Evolutionary conservation across 352 stramenopile species (phyloP), one percentile per base, ranked within the genome.

Genomic region (Phytophthora syringae): DNA sequence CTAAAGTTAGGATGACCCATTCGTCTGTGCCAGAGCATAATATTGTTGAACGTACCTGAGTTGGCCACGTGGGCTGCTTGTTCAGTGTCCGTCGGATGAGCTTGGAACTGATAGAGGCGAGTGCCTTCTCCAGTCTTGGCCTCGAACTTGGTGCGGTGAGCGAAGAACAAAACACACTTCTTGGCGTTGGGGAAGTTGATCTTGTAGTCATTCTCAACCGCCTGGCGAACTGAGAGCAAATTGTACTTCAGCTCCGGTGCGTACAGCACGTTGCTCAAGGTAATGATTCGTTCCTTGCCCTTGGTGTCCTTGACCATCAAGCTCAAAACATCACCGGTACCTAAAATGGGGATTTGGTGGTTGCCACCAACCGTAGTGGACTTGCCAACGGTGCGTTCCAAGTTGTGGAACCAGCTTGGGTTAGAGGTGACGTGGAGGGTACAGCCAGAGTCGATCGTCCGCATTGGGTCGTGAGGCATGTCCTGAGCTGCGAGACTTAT

Each of bases 141-240:
- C 37, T 60, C 48, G 12, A 53, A 53, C n/a, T 60, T 66, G 27
- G 7, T 40, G 11, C 49, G 18, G 20, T 65, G 20, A 28, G 48
- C 49, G 48, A 53, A 59, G 36, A 53, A 66, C 16, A 66, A 28
- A 2, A 53, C 20, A 11, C 47, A 69, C 16, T 62, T 64, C 60
- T 69, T 69, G 36, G 60, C 44, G 24, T 44, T 65, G 16, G 51
- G 60, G 7, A 68, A 68, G 2, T 50, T 63, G 30, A 63, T 63
- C 3, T 68, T 68, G 44, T 25, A 68, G 39, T 64, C 40, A 5
- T 18, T 20, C 34, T 57, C 37, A 18, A 64, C 52, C 1, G 53
- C 37, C 40, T 69, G 61, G n/a, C 45, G 58, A n/a, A 58, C 44
- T 4, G 45, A 64, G 25, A 64, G 18, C 16, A 51, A 44, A 20